Base-by-base conservation (phyloP, 495 filamentous ascomycete genomes). In the Talaromyces nanjingensis region DNA sequence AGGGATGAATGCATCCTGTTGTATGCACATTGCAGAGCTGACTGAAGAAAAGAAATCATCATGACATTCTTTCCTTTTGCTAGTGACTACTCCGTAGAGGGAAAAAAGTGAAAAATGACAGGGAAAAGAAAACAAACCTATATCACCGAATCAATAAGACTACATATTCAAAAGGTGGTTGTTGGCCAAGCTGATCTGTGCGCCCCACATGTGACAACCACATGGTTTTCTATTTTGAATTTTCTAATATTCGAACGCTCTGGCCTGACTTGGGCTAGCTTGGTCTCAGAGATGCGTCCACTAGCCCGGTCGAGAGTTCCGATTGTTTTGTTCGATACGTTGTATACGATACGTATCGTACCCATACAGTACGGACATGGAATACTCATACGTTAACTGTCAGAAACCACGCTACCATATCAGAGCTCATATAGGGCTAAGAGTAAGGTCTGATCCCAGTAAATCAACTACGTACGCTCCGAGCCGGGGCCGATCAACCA, bases 211-310 rank as follows among this genome's bases (percentile, higher is more conserved):
- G 56, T 59, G 56, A 33, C 56, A 59, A 59, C 56, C 56, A 59
- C 56, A 59, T 59, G 56, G 56, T 59, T 59, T 57, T 57, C 27
- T 54, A 54, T 59, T 59, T n/a, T n/a, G n/a, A n/a, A n/a, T n/a
- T n/a, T 57, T 57, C 27, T 54, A 24, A 22, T 54, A 24, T 54
- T 54, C 14, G 24, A 54, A 54, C 18, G 20, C 24, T 27, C 12
- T 54, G 18, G 9, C 52, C 6, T 22, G n/a, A 3, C 7, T 25
- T 31, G 12, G 55, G 29, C 29, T 31, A 31, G 25, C 12, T 24
- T 58, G 27, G 55, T 24, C 55, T 58, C 29, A 31, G 29, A 31
- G 29, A 31, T 31, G 29, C 29, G 29, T 31, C 29, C 29, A 27
- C 29, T 31, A 31, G 29, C 29, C 29, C 29, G 29, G 29, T 31